Percentiles rank a stretch among this genome's conserved stretches.
phyloP scores from a whole-genome alignment of 2,329 filamentous ascomycete species.

The Paecilomyces formosus region DNA sequence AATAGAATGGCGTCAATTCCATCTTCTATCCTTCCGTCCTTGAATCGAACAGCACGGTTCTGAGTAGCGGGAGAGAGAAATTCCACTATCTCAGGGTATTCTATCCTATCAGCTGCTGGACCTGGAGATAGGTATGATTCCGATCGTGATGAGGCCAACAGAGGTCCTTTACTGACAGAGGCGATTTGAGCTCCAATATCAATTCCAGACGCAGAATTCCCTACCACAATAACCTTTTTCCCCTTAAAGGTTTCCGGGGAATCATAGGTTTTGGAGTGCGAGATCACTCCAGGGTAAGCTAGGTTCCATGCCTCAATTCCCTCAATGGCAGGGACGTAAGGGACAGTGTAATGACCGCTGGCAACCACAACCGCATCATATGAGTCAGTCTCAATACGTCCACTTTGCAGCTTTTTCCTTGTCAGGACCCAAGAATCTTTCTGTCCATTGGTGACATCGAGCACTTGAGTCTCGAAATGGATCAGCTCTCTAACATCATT shows the following conservation, averaged over 20 bases:
- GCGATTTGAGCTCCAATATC: conserved; percentile 77
- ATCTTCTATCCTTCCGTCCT: conserved; percentile 56
- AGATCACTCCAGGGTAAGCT: conserved; percentile 53
- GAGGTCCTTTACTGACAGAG: conserved; percentile 48
- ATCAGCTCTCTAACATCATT: conserved; percentile 60
- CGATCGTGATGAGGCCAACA: conserved; percentile 57
- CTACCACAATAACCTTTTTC: conserved; percentile 76
- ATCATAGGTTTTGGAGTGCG: conserved; percentile 76
- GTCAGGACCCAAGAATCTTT: conserved; percentile 54
- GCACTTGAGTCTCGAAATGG: conserved; percentile 62
- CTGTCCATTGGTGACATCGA: conserved; percentile 42
- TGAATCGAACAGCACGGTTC: conserved; percentile 57
- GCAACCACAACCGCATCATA: conserved; percentile 73
- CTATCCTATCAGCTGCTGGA: conserved; percentile 47
- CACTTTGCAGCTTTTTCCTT: conserved; percentile 44
- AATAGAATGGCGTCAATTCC: conserved; percentile 73
- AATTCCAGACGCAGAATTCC: conserved; percentile 74
- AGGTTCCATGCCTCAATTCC: conserved; percentile 54
- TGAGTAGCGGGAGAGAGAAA: conserved; percentile 46
- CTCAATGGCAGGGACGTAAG: conserved; percentile 57
- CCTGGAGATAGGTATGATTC: conserved; percentile 39
- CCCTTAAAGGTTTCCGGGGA: conserved; percentile 52
- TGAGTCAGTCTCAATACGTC: conserved; percentile 31
- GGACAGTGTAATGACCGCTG: conserved; percentile 66
- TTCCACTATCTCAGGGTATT: conserved; percentile 45